Conservation (phyloP, 139 green algal genomes). For the Diplosphaera chodatii region DNA sequence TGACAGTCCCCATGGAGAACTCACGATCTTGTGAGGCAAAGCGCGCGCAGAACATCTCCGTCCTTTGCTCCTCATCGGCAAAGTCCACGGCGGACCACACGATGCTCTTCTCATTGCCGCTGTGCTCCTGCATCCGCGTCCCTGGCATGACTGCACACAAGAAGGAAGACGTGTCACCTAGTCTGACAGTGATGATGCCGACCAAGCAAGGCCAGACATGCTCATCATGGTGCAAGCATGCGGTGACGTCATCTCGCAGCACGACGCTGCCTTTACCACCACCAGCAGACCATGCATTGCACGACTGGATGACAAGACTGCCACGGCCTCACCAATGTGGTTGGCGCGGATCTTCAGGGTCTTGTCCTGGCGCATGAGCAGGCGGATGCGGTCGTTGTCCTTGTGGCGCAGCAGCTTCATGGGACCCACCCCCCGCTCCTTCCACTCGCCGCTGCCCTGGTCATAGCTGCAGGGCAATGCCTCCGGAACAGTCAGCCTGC, state of each 20-base stretch:
- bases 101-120: conserved; percentile 93
- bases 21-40: conserved; percentile 77
- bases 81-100: conserved; percentile 95
- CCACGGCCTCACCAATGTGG: conserved; percentile 89
- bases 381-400: conserved; percentile 78
- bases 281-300: too few species aligned
- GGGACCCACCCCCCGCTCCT: conserved; percentile 91
- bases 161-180: too few species aligned
- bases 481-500: too few species aligned
- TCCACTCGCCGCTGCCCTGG: conserved; percentile 89
- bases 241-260: too few species aligned
- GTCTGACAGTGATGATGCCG: too few species aligned
- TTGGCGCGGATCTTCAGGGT: conserved; percentile 98
- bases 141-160: conserved; percentile 86
- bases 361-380: conserved; percentile 97
- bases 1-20: too few species aligned
- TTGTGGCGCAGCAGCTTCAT: conserved; percentile 93
- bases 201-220: too few species aligned
- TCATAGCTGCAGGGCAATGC: conserved; percentile 54
- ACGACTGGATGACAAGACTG: too few species aligned
- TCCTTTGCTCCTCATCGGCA: conserved; percentile 79
- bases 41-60: conserved; percentile 87
- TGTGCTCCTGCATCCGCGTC: conserved; percentile 89
- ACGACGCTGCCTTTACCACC: too few species aligned
- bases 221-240: too few species aligned